These are phyloP conservation scores for Vaccinium myrtillus DNA, from an alignment of 148 eudicot genomes.

Conservation along the genomic window DNA sequence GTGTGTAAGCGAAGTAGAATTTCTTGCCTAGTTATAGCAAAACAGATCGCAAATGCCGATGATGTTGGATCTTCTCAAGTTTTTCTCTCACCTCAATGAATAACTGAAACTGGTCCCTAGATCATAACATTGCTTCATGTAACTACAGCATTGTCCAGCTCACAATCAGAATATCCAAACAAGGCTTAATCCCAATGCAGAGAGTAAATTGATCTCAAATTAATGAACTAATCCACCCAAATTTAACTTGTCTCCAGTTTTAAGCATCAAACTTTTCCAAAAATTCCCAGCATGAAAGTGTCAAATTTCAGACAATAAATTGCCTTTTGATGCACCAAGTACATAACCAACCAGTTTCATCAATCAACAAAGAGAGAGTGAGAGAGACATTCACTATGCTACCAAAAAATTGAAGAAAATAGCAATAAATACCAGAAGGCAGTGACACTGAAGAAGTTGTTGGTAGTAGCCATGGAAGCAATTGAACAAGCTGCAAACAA, in stretches of 20 bases:
- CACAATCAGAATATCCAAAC: background rate
- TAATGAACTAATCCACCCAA: background rate
- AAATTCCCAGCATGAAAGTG: background rate
- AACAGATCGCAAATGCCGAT: background rate
- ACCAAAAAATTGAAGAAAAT: background rate
- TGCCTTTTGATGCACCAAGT: background rate
- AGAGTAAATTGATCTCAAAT: background rate
- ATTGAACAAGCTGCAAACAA: constrained; percentile 66
- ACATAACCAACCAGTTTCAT: background rate
- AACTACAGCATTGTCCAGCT: background rate
- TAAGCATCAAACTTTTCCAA: background rate
- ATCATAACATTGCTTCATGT: constrained; percentile 5
- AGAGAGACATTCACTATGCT: background rate
- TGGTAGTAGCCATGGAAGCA: constrained; percentile 55
- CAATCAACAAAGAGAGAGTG: background rate
- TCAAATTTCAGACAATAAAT: background rate
- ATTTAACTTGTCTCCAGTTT: background rate
- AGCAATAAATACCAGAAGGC: constrained; percentile 61
- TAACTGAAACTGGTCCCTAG: background rate
- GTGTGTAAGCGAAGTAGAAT: background rate
- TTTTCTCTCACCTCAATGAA: background rate
- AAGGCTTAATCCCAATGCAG: background rate
- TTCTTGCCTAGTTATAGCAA: background rate
- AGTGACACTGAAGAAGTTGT: constrained; percentile 56
- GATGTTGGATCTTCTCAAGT: background rate